Evolutionary conservation across 352 stramenopile genomes (phyloP), one percentile per base, ranked within the genome.

Genomic region (Globisporangium paddicum): DNA sequence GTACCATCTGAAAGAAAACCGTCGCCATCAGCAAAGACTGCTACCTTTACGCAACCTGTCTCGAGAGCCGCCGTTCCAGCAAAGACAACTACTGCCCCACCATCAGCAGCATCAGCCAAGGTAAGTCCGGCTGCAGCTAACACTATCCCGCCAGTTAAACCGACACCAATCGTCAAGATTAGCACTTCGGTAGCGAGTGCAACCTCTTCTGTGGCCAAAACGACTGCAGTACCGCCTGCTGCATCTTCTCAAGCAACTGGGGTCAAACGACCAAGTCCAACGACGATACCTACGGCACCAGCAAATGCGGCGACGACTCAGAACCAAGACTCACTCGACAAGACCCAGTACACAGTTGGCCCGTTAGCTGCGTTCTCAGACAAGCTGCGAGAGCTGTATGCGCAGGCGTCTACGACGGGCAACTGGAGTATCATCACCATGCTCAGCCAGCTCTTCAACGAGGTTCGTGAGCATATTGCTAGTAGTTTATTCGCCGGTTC

Each of bases 361-460:
- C 30, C 45, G 21, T 34, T 56, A 10, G n/a, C 52, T 7, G 26
- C 44, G 7, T 64, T 66, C 30, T 41, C 38, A 13, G 60, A 53
- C 10, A 54, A 58, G 23, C 21, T 69, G 21, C 25, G 21, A 10
- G 35, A 52, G 2, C 54, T 64, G 21, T 40, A 45, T 14, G 23
- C 16, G 13, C 40, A 58, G 11, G 63, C 52, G 5, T 64, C 58
- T 23, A 58, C 46, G 11, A 52, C 55, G 13, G 35, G 38, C 30
- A 57, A 56, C 25, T 45, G 32, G 19, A 55, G 7, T 10, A 53
- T 50, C 26, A 42, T 66, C 28, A 41, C 42, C 0, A 63, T 69
- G 57, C 55, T 69, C 23, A 49, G 42, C 16, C 26, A 59, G 38
- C 46, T 69, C 1, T 51, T 69, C 26, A 56, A 56, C 50, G 63